A percentile compares a stretch with the other conserved stretches of the same genome.
Conservation (phyloP, 2,329 filamentous ascomycete species). For the Escovopsis sp. region DNA sequence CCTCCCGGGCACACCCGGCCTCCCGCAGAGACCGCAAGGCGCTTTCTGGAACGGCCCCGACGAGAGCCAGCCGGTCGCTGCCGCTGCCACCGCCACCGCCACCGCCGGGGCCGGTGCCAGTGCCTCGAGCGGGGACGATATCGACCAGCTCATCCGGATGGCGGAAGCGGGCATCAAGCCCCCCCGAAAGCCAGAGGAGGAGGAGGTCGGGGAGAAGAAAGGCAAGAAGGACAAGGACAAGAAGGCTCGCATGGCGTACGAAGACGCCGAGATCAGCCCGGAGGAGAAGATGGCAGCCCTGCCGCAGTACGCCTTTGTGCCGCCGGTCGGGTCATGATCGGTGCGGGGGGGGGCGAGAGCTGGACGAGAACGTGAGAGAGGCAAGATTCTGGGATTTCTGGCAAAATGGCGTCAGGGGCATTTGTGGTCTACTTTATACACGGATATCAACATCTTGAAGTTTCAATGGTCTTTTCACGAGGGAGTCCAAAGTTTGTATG, state of each 20-base stretch:
- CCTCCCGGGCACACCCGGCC: slow-evolving; percentile 22
- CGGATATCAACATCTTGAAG: neutral
- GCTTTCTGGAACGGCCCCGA: slow-evolving; percentile 14
- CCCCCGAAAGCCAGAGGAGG: slow-evolving; percentile 23
- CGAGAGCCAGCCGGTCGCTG: slow-evolving; percentile 7
- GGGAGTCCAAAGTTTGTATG: no score
- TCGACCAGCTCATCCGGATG: slow-evolving; percentile 50
- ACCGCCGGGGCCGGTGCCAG: no score
- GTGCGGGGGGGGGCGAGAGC: neutral
- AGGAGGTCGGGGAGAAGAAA: slow-evolving; percentile 43
- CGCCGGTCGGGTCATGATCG: slow-evolving; percentile 11
- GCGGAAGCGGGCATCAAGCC: slow-evolving; percentile 46
- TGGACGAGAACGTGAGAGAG: neutral
- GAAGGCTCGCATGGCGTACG: slow-evolving; percentile 63
- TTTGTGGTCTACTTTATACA: slow-evolving; percentile 1
- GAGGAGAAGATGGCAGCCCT: slow-evolving; percentile 80
- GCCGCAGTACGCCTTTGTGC: slow-evolving; percentile 54
- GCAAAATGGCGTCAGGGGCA: slow-evolving; percentile 5
- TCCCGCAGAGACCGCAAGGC: slow-evolving; percentile 30
- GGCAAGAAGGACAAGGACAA: slow-evolving; percentile 54
- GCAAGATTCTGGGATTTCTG: neutral
- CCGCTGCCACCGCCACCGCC: slow-evolving; percentile 4
- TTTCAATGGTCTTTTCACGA: neutral
- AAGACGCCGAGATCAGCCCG: slow-evolving; percentile 63
- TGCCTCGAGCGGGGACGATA: slow-evolving; percentile 34